Conservation (phyloP, 2,329 filamentous ascomycete genomes). For the Sclerotinia sclerotiorum region DNA sequence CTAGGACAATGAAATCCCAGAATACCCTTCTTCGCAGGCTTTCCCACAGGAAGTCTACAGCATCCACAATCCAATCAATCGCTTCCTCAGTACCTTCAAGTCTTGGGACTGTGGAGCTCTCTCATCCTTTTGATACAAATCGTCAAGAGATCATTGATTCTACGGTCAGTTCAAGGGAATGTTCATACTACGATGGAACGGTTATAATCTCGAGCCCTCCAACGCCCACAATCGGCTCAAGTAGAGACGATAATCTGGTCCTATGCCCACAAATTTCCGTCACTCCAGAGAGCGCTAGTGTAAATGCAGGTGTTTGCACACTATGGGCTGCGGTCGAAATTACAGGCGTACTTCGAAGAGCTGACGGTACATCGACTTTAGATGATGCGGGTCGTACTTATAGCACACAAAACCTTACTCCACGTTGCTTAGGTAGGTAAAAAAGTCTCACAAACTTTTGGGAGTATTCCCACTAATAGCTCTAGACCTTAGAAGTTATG, state of each 20-base stretch:
- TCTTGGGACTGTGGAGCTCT: conserved; percentile 13
- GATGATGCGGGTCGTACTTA: conserved; percentile 5
- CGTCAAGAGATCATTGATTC: conserved; percentile 32
- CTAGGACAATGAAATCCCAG: conserved; percentile 20
- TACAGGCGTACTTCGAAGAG: conserved; percentile 35
- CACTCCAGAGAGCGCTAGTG: conserved; percentile 37
- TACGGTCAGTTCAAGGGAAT: conserved; percentile 27
- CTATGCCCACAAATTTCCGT: conserved; percentile 39
- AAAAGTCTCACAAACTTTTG: not conserved
- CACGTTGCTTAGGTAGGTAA: conserved; percentile 14
- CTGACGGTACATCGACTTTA: conserved; percentile 27
- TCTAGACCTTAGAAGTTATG: conserved; percentile 31
- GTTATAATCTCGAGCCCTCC: conserved; percentile 17
- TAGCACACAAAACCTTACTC: conserved; percentile 16
- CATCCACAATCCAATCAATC: conserved; percentile 7
- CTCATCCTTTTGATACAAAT: conserved; percentile 23
- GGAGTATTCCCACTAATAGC: not conserved
- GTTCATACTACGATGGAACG: conserved; percentile 24
- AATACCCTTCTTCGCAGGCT: conserved; percentile 33
- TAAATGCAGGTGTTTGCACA: conserved; percentile 37
- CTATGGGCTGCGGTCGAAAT: conserved; percentile 44
- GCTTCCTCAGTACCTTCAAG: conserved; percentile 14
- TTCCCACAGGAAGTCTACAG: conserved; percentile 30
- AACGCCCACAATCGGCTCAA: not conserved
- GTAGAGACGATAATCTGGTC: conserved; percentile 25